These are phyloP conservation scores for Kandelia obovata DNA, from an alignment of 345 rosid genomes.

Conservation along the genomic window DNA sequence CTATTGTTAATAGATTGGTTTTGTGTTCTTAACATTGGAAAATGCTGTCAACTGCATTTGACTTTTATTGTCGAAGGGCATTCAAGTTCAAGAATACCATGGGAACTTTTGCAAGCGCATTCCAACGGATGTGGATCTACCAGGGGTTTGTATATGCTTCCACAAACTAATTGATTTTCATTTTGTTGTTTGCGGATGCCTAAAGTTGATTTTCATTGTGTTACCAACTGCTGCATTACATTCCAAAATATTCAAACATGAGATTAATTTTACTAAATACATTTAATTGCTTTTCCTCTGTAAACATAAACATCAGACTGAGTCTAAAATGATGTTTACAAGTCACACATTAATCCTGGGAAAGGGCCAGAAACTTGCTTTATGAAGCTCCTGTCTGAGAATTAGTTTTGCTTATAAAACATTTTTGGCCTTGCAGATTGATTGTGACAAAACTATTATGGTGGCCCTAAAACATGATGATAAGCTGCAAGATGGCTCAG, in stretches of 20 bases:
- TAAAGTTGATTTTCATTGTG: too few relatives aligned
- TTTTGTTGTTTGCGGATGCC: too few relatives aligned
- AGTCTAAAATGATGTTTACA: too few relatives aligned
- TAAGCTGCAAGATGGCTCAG: slow-evolving; percentile 85
- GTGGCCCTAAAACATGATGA: slow-evolving; percentile 90
- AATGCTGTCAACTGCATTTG: background rate
- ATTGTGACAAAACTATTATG: slow-evolving; percentile 88
- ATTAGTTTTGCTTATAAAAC: slow-evolving; percentile 38
- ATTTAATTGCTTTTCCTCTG: too few relatives aligned
- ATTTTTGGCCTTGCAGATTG: slow-evolving; percentile 55
- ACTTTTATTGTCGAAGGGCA: slow-evolving; percentile 3
- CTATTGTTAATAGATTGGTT: too few relatives aligned
- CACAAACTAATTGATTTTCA: background rate
- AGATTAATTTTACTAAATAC: too few relatives aligned
- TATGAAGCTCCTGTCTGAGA: too few relatives aligned
- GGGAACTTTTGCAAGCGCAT: slow-evolving; percentile 97
- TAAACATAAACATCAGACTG: too few relatives aligned
- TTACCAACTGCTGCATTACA: too few relatives aligned
- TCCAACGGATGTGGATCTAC: slow-evolving; percentile 91
- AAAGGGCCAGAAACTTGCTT: background rate
- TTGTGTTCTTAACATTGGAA: too few relatives aligned
- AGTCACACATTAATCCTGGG: too few relatives aligned
- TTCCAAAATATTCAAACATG: too few relatives aligned
- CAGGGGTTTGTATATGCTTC: slow-evolving; percentile 65
- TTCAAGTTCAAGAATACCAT: slow-evolving; percentile 60